These are phyloP conservation scores for Gossypium anomalum DNA, from an alignment of 345 rosid species.

Conservation along the genomic window DNA sequence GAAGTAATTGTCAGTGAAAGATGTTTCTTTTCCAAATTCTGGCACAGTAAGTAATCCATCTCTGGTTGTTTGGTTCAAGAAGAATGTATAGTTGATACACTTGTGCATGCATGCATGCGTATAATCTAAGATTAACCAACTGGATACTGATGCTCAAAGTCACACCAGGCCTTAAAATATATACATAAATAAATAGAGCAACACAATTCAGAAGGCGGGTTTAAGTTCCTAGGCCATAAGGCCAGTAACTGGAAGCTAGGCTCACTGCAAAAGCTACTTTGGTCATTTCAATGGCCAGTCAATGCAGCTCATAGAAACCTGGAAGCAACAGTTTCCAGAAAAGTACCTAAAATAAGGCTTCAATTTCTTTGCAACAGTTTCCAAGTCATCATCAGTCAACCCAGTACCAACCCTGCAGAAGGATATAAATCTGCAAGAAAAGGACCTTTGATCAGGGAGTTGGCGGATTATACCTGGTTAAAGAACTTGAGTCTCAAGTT, in stretches of 20 bases:
- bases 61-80: neutral
- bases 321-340: neutral
- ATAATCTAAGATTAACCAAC: neutral
- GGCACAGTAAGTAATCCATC: neutral
- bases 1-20: neutral
- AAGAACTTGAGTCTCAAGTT: neutral
- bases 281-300: constrained; percentile 6
- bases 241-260: neutral
- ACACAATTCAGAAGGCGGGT: neutral
- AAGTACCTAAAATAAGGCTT: constrained; percentile 87
- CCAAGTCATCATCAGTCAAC: constrained; percentile 78
- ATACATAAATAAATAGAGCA: neutral
- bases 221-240: neutral
- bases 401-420: constrained; percentile 98
- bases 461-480: neutral
- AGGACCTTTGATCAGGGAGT: neutral
- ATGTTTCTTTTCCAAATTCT: neutral
- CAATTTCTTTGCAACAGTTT: constrained; percentile 70
- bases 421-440: constrained; percentile 72
- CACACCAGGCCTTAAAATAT: neutral
- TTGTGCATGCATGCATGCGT: neutral
- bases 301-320: neutral
- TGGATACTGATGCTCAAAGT: neutral
- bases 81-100: neutral
- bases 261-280: constrained; percentile 6